Conservation (phyloP, 768 basidiomycete genomes). For the Lactifluus hygrophoroides region DNA sequence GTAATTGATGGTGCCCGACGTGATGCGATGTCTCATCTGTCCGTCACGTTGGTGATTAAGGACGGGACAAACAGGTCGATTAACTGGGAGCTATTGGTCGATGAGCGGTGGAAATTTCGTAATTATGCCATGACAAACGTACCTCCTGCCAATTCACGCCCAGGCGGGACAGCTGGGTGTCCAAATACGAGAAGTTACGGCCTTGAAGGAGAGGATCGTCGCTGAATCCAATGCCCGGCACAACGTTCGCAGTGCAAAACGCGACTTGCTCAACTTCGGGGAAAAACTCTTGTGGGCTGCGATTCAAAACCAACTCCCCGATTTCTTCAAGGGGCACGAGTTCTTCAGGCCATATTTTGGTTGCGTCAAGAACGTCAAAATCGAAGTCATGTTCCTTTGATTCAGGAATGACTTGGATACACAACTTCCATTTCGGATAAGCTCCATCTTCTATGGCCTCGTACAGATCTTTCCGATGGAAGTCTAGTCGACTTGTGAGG, state of each 20-base stretch:
- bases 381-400: slow-evolving; percentile 72
- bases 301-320: slow-evolving; percentile 63
- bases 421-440: slow-evolving; percentile 72
- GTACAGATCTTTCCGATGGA: slow-evolving; percentile 77
- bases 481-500: slow-evolving; percentile 25
- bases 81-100: slow-evolving; percentile 61
- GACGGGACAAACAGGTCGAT: slow-evolving; percentile 69
- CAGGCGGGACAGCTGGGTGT: slow-evolving; percentile 74
- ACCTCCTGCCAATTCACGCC: slow-evolving; percentile 75
- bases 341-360: slow-evolving; percentile 82
- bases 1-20: slow-evolving; percentile 59
- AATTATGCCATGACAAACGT: slow-evolving; percentile 1
- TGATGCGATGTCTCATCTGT: slow-evolving; percentile 45
- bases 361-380: slow-evolving; percentile 82
- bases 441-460: slow-evolving; percentile 72
- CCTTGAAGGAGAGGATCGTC: slow-evolving; percentile 78
- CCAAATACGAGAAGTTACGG: slow-evolving; percentile 81
- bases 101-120: neutral
- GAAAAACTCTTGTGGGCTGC: slow-evolving; percentile 68
- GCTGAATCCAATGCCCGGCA: slow-evolving; percentile 53
- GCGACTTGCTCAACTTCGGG: slow-evolving; percentile 84
- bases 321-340: slow-evolving; percentile 68
- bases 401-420: slow-evolving; percentile 64
- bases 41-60: slow-evolving; percentile 65
- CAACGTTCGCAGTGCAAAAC: slow-evolving; percentile 62